phyloP scores from a whole-genome alignment of 805 yeast genomes.

The Metschnikowia continentalis region DNA sequence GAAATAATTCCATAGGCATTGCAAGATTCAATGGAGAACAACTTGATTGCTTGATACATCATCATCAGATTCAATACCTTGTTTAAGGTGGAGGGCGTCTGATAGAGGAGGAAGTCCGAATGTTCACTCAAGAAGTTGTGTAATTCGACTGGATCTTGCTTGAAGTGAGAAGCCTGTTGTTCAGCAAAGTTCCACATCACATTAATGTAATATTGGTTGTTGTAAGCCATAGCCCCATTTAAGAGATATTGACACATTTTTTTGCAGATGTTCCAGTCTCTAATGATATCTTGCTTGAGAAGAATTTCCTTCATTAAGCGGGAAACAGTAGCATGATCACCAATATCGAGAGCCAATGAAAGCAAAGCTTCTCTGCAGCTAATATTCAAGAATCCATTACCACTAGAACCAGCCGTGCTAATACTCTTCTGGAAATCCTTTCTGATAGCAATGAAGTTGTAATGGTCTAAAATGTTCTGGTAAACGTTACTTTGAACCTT shows the following conservation, averaged over 20 bases:
- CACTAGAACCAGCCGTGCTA: not conserved
- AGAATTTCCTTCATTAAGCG: constrained; percentile 36
- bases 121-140: constrained; percentile 32
- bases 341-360: constrained; percentile 28
- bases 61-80: constrained; percentile 26
- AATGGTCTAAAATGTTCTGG: constrained; percentile 27
- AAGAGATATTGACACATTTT: constrained; percentile 29
- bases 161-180: constrained; percentile 27
- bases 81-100: constrained; percentile 7
- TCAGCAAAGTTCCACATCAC: constrained; percentile 34
- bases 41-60: constrained; percentile 24
- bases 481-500: constrained; percentile 14
- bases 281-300: constrained; percentile 27
- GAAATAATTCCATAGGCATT: constrained; percentile 29
- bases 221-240: constrained; percentile 21
- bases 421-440: constrained; percentile 27
- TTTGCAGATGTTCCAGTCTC: constrained; percentile 26
- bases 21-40: constrained; percentile 25
- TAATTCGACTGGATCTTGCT: constrained; percentile 17
- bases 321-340: constrained; percentile 31
- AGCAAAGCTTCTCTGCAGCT: constrained; percentile 29
- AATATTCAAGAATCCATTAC: not conserved
- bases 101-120: constrained; percentile 19
- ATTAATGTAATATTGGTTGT: constrained; percentile 26
- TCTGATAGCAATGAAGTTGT: constrained; percentile 33